Conservation (phyloP, 1,284 basidiomycete genomes). For the Pterulicium gracile region DNA sequence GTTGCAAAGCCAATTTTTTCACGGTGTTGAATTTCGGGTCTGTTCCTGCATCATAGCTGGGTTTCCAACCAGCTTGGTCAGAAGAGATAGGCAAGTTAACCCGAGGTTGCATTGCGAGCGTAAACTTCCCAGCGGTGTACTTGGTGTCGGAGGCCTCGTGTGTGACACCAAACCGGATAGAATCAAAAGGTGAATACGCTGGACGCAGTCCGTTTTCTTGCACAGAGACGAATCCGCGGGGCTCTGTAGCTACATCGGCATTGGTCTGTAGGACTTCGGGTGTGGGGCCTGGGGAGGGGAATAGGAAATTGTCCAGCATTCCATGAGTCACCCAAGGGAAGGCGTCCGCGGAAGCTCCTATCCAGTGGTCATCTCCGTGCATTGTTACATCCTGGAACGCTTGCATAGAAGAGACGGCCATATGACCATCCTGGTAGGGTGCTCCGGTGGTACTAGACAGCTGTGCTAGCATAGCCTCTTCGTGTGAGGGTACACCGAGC, state of each 20-base stretch:
- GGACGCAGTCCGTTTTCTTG: neutral
- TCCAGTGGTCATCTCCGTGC: neutral
- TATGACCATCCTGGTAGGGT: slow-evolving; percentile 9
- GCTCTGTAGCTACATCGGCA: neutral
- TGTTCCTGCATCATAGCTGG: neutral
- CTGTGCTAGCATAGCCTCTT: slow-evolving; percentile 23
- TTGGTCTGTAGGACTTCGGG: neutral
- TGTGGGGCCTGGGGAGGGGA: neutral
- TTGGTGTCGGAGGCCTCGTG: neutral
- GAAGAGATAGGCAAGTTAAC: neutral
- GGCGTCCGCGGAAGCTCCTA: neutral
- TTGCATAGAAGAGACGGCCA: neutral
- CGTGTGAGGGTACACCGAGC: slow-evolving; percentile 9
- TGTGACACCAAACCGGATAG: neutral
- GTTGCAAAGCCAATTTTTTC: neutral
- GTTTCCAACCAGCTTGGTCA: neutral
- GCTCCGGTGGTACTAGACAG: slow-evolving; percentile 23
- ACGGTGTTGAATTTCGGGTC: neutral
- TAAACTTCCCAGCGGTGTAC: neutral
- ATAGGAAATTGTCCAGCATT: neutral
- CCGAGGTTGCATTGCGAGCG: neutral
- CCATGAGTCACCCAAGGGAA: neutral
- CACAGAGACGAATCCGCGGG: neutral
- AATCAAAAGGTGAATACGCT: neutral
- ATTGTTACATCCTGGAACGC: neutral